Evolutionary conservation across 768 basidiomycete species (phyloP), one percentile per base, ranked within the genome.

Genomic region (Lactarius indigo): DNA sequence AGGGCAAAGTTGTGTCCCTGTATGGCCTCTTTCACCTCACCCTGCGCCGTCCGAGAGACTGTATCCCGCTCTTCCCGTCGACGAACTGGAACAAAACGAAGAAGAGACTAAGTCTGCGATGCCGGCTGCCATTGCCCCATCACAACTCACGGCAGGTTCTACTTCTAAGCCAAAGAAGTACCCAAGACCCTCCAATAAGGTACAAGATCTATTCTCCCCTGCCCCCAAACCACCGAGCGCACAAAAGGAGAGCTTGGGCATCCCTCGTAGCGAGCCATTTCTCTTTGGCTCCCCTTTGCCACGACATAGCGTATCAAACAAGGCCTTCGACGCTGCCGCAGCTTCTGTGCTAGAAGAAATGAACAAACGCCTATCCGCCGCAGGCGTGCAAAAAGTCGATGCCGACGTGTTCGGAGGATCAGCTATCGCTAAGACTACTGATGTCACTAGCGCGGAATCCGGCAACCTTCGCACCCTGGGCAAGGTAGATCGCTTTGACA

Each of bases 321-420:
- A 78, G n/a, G 83, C 88, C 59, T 93, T 94, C 77, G 82, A 80
- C 60, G 75, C 79, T 2, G 87, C 88, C 0, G 88, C 90, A 0
- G 81, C 85, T n/a, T 82, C 83, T 26, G 86, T 94, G 33, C 78
- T 94, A 35, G 88, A 87, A 59, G 92, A 94, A 76, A 91, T 94
- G 89, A 92, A 93, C 74, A 79, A 81, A 59, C 85, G 90, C 2
- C 81, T 93, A 12, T 81, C 80, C 3, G 81, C 80, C 9, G 83
- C 84, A 7, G 88, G 87, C 1, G 81, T 85, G 8, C 78, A 83
- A 37, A 77, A 77, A 28, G 78, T 89, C 37, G 79, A 77, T 28
- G 71, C 77, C 26, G 76, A 80, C 47, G 75, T 88, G 33, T 79
- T 89, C 58, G 71, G 76, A 42, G 81, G 76, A 57, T 64, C 23